Evolutionary conservation across 2,329 filamentous ascomycete genomes (phyloP).

Genomic region (Acephala macrosclerotiorum): DNA sequence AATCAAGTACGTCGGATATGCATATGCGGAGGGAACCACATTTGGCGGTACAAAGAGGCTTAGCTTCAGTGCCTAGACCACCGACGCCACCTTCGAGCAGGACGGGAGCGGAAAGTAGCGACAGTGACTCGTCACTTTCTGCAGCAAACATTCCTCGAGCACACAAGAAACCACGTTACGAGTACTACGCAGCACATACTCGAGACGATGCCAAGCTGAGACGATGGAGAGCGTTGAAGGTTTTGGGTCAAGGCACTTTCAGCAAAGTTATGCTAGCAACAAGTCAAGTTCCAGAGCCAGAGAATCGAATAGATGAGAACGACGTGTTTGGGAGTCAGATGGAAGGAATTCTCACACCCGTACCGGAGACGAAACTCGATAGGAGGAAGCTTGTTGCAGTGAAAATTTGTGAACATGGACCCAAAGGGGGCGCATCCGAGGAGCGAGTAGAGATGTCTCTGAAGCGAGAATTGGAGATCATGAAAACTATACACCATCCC

Average conservation of each 20-base stretch:
- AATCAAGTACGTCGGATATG: constrained; percentile 58
- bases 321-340: constrained; percentile 40
- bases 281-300: constrained; percentile 67
- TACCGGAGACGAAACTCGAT: constrained; percentile 54
- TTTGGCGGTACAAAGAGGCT: constrained; percentile 78
- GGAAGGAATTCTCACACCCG: constrained; percentile 43
- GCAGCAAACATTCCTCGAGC: constrained; percentile 46
- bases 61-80: constrained; percentile 67
- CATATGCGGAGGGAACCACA: constrained; percentile 79
- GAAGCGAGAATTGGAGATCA: constrained; percentile 93
- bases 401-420: constrained; percentile 95
- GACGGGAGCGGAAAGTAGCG: constrained; percentile 61
- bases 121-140: constrained; percentile 56
- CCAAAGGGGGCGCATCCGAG: constrained; percentile 90
- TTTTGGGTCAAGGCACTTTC: constrained; percentile 92
- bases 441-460: constrained; percentile 92
- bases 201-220: constrained; percentile 73
- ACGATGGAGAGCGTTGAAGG: constrained; percentile 80
- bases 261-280: constrained; percentile 93
- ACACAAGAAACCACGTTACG: constrained; percentile 51
- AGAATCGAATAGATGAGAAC: constrained; percentile 49
- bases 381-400: constrained; percentile 89
- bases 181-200: constrained; percentile 75
- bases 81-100: constrained; percentile 87
- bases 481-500: constrained; percentile 87